A percentile compares a stretch with the other conserved stretches of the same genome.
Evolutionary conservation across 192 early-diverging fungal genomes (phyloP).

Genomic region (Rhizophagus clarus): DNA sequence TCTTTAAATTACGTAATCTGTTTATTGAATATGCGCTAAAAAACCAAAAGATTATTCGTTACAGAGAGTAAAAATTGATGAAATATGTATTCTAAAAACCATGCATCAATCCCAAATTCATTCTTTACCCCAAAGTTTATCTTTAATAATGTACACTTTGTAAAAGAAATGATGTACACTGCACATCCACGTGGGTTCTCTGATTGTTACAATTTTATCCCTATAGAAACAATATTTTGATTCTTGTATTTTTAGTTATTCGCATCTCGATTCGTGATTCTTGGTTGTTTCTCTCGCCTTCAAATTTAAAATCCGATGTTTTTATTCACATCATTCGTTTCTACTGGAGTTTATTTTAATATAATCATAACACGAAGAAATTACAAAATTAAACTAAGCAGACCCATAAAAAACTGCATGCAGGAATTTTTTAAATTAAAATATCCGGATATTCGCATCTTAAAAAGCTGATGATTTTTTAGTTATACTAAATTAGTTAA

Average conservation of each 20-base stretch:
- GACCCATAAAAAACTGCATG: background rate
- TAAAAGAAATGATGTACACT: background rate
- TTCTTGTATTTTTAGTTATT: too few species aligned
- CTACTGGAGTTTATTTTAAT: too few species aligned
- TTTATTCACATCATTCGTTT: too few species aligned
- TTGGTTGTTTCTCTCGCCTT: too few species aligned
- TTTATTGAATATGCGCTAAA: background rate
- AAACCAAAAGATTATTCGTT: background rate
- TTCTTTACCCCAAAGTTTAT: background rate
- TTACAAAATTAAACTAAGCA: too few species aligned
- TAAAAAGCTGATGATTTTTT: too few species aligned
- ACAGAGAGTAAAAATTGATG: background rate
- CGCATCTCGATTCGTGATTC: too few species aligned
- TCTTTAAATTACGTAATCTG: background rate
- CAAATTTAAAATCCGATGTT: too few species aligned
- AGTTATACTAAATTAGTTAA: background rate
- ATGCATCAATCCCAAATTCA: background rate
- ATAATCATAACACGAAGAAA: too few species aligned
- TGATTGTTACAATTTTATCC: background rate
- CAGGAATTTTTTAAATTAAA: background rate
- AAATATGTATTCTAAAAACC: background rate
- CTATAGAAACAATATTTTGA: background rate
- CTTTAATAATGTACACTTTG: background rate
- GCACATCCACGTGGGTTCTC: constrained; percentile 8
- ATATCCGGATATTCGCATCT: background rate